phyloP scores from a whole-genome alignment of 2,329 filamentous ascomycete genomes.

The Colletotrichum siamense region DNA sequence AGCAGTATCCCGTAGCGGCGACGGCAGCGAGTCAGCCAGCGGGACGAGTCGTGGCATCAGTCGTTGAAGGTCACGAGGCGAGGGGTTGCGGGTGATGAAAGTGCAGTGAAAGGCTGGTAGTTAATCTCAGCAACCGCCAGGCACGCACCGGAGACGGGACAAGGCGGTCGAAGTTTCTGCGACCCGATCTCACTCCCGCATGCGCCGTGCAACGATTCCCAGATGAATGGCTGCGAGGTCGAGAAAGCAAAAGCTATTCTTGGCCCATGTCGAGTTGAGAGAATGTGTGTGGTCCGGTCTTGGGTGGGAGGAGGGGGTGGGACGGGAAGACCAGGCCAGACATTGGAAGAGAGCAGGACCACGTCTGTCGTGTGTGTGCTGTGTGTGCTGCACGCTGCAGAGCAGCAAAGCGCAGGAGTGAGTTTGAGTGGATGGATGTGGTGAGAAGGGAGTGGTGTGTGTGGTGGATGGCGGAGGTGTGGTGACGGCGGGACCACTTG shows the following conservation, averaged over 20 bases:
- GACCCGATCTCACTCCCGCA: conserved; percentile 22
- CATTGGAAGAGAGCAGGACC: not conserved
- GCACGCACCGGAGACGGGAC: not conserved
- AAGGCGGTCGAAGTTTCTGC: conserved; percentile 18
- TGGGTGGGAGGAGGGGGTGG: conserved; percentile 2
- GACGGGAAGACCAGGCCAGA: conserved; percentile 14
- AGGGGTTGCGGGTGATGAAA: not conserved
- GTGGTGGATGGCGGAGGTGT: not conserved
- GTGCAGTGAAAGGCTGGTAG: conserved; percentile 9
- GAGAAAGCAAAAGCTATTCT: conserved; percentile 17
- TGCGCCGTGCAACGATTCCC: conserved; percentile 15
- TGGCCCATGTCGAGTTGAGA: conserved; percentile 5
- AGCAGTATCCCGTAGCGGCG: not conserved
- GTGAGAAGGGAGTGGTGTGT: not conserved
- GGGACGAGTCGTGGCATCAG: not conserved
- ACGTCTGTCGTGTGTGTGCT: not conserved
- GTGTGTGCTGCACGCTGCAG: not conserved
- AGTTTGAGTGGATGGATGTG: not conserved
- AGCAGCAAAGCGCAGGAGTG: not conserved
- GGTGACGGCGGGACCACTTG: not conserved
- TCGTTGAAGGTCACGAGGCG: not conserved
- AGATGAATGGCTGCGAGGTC: conserved; percentile 4
- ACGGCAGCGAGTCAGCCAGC: not conserved
- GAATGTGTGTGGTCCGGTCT: not conserved
- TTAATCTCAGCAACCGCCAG: conserved; percentile 21